Base-by-base conservation (phyloP, 2,329 filamentous ascomycete genomes). In the Exophiala spinifera region DNA sequence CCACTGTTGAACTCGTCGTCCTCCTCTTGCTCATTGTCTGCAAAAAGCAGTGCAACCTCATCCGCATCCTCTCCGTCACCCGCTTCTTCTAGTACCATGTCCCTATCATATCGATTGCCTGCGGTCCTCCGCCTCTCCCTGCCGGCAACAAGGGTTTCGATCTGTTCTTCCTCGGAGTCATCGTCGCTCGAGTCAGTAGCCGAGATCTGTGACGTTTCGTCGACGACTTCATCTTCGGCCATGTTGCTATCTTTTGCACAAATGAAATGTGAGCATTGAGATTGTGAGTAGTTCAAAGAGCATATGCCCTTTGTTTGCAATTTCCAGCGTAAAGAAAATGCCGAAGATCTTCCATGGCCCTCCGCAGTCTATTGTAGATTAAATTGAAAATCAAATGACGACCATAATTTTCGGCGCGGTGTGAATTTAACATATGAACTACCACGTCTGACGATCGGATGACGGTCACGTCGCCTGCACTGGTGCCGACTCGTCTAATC, bases 81-180 rank as follows among this genome's bases (percentile, higher is more conserved):
- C 44, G 84, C 84, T 57, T 85, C 85, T 67, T 90, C 87, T 62
- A 86, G 85, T 50, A 88, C 84, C 43, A 94, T 76, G 68, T 95
- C 83, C 46, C 83, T 83, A 64, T 87, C 85, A 79, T 95, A 87
- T 61, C 89, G 85, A 68, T 90, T 91, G 55, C 91, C 91, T 17
- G 91, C 91, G 0, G 88, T 95, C 11, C 86, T 85, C 60, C 91
- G 86, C 70, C 84, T 88, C 61, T 83, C 77, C 56, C 91, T 86
- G 34, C 83, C 83, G 4, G 86, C 88, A 43, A 86, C 86, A 34
- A 92, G 80, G 78, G 85, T 87, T 76, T 89, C 83, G 49, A 86
- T 73, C 56, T 61, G 61, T 34, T 55, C 56, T 17, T 60, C 51
- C 13, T 66, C 61, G 44, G 65, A 61, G 70, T 68, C 51, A 66